phyloP scores from a whole-genome alignment of 208 protist species.

The Trypanosoma scelopori region DNA sequence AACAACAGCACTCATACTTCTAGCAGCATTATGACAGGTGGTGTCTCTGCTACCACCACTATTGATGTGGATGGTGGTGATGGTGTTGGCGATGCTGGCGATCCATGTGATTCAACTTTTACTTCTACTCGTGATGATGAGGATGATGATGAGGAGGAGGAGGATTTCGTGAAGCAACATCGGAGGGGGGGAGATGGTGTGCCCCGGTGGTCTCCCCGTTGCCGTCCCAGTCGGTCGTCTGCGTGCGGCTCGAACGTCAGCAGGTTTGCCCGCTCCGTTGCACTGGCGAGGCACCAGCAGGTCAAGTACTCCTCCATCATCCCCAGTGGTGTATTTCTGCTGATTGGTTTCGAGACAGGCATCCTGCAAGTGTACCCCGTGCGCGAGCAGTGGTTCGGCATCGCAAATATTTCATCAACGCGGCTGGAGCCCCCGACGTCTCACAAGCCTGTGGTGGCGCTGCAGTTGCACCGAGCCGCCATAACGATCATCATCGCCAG shows the following conservation, averaged over 20 bases:
- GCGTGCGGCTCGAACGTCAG: conserved; percentile 10
- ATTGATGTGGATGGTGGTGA: background rate
- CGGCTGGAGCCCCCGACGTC: conserved; percentile 59
- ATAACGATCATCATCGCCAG: conserved; percentile 60
- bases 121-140: background rate
- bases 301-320: conserved; percentile 19
- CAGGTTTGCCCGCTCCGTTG: conserved; percentile 70
- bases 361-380: conserved; percentile 71
- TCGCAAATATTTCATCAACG: conserved; percentile 46
- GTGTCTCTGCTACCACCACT: background rate
- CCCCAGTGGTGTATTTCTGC: conserved; percentile 38
- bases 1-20: background rate
- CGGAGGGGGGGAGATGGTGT: background rate
- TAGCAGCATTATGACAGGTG: background rate
- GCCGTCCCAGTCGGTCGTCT: too few relatives aligned
- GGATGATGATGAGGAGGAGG: background rate
- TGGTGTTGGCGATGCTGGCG: background rate
- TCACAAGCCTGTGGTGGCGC: conserved; percentile 46
- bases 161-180: background rate
- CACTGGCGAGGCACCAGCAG: conserved; percentile 38
- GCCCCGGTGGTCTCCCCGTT: background rate
- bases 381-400: conserved; percentile 61
- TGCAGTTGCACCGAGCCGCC: conserved; percentile 41
- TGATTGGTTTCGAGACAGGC: conserved; percentile 78
- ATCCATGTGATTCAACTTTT: too few relatives aligned